Evolutionary conservation across 441 rosid genomes (phyloP), one percentile per base, ranked within the genome.

Genomic region (California macrophylla): DNA sequence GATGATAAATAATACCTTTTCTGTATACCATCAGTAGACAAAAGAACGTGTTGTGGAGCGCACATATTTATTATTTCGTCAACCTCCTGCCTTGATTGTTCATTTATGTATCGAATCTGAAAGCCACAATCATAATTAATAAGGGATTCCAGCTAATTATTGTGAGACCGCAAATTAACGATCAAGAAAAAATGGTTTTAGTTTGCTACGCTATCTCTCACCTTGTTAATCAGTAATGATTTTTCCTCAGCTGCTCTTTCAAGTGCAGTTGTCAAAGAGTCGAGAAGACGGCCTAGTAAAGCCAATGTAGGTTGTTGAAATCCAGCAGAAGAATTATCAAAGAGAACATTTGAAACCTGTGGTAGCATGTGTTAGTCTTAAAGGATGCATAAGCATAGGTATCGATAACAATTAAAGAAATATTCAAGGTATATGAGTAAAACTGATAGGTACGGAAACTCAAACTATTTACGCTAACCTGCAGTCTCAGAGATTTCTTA

Each of bases 71-170:
- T 91, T 61, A 91, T 84, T 75, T 86, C 93, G 82, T 93, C 97
- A 66, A 93, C 97, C 76, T 93, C 98, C 84, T 91, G 97, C 73
- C 98, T 86, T 74, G 98, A 93, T 60, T 89, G 85, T 77, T 93
- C 97, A 76, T 89, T 93, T 82, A 93, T 84, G 78, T 91, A 95
- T 58, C 80, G 89, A 76, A 93, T 87, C 98, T 91, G 85, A 72
- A 74, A 68, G 69, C 38, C 75, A 68, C 40, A 73, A 67, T 63
- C 3, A 34, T 18, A 72, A 64, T 38, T 67, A 56, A 47, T 15
- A 56, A 56, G 15, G 1, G 63, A 21, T 9, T 64, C 40, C 25
- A 65, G 61, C 45, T 34, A n/a, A 12, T 15, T 26, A 23, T 15
- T 61, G 60, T 52, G 24, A 62, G 36, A 28, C 36, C 1, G 56